A percentile compares a stretch with the other conserved stretches of the same genome.
These are phyloP conservation scores for Sclerospora graminicola DNA, from an alignment of 352 stramenopile genomes.

Conservation along the genomic window DNA sequence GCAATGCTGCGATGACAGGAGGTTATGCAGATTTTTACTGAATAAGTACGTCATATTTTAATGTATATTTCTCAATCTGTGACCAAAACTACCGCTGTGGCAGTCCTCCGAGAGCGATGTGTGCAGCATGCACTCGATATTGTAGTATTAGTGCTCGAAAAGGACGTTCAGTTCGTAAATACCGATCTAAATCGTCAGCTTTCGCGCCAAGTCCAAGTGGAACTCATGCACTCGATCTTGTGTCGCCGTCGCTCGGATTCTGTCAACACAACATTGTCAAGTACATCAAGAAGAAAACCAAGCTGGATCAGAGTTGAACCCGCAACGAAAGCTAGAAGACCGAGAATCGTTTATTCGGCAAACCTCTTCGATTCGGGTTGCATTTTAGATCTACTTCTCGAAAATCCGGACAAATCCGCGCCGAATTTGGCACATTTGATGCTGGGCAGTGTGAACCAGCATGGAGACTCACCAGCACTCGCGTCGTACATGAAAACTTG, in stretches of 20 bases:
- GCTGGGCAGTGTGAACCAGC: too few relatives aligned
- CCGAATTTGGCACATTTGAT: too few relatives aligned
- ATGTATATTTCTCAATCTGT: too few relatives aligned
- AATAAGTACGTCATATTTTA: too few relatives aligned
- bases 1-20: too few relatives aligned
- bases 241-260: constrained; percentile 59
- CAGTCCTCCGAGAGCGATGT: constrained; percentile 46
- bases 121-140: constrained; percentile 74
- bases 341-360: constrained; percentile 41
- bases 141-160: constrained; percentile 56
- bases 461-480: too few relatives aligned
- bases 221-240: constrained; percentile 70
- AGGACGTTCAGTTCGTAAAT: too few relatives aligned
- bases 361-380: constrained; percentile 54
- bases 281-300: constrained; percentile 60
- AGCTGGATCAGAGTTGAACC: constrained; percentile 22
- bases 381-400: constrained; percentile 70
- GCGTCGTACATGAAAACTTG: constrained; percentile 36
- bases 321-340: too few relatives aligned
- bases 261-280: constrained; percentile 68
- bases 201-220: constrained; percentile 51
- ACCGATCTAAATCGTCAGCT: constrained; percentile 41
- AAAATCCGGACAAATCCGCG: too few relatives aligned
- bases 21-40: too few relatives aligned
- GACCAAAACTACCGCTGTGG: constrained; percentile 40